A percentile compares a stretch with the other conserved stretches of the same genome.
Evolutionary conservation across 2,329 filamentous ascomycete species (phyloP).

Genomic region (Alternaria triticina): DNA sequence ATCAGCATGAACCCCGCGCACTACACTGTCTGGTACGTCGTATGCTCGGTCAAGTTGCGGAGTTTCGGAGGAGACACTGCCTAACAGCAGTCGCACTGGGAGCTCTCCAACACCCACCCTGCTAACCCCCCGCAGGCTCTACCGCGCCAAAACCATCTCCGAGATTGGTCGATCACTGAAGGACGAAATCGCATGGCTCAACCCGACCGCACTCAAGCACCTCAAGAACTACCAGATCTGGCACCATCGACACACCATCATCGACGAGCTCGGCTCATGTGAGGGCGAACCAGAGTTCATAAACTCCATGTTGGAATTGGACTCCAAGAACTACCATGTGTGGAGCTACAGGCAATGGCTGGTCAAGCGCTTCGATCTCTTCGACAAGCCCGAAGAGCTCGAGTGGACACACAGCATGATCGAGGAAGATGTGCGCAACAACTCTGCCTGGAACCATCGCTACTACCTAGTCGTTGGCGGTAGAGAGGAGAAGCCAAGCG

Average conservation of each 20-base stretch:
- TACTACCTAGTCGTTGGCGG: conserved; percentile 88
- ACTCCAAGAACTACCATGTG: conserved; percentile 98
- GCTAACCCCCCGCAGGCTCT: conserved; percentile 64
- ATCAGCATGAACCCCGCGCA: conserved; percentile 95
- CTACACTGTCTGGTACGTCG: conserved; percentile 86
- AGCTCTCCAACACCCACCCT: conserved; percentile 4
- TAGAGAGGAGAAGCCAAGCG: conserved; percentile 49
- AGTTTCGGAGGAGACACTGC: conserved; percentile 6
- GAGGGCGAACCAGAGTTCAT: conserved; percentile 77
- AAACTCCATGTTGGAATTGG: conserved; percentile 77
- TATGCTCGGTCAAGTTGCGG: background rate
- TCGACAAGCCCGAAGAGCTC: conserved; percentile 67
- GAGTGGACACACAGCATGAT: conserved; percentile 75
- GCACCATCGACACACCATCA: conserved; percentile 67
- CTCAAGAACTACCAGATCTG: conserved; percentile 99
- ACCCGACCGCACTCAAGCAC: conserved; percentile 78
- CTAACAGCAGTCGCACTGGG: background rate
- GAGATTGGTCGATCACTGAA: conserved; percentile 68
- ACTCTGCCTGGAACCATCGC: conserved; percentile 96
- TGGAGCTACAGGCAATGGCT: conserved; percentile 92
- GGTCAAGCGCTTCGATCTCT: conserved; percentile 67
- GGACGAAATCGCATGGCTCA: conserved; percentile 84
- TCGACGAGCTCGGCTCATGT: conserved; percentile 64
- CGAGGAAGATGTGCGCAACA: conserved; percentile 85
- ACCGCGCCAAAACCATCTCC: conserved; percentile 80